phyloP scores from a whole-genome alignment of 1,139 yeast genomes.

The Lodderomyces theae region DNA sequence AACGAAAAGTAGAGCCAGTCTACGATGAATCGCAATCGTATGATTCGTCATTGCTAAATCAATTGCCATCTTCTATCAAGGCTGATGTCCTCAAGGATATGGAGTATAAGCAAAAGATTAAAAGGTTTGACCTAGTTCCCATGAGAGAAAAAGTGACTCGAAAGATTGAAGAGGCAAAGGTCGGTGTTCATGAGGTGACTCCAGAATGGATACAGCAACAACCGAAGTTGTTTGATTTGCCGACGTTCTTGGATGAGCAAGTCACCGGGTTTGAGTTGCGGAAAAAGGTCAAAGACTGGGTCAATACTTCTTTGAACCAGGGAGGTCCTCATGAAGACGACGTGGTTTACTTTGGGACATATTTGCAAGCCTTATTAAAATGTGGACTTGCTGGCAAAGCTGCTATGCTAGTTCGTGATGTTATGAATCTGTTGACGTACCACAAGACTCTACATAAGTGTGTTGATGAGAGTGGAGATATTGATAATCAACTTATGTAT shows the following conservation, averaged over 20 bases:
- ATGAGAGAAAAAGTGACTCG: constrained; percentile 30
- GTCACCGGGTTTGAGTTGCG: constrained; percentile 30
- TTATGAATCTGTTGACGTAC: constrained; percentile 17
- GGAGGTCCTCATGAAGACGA: constrained; percentile 64
- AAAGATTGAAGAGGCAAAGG: constrained; percentile 18
- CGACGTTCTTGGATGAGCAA: constrained; percentile 35
- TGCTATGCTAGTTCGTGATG: constrained; percentile 20
- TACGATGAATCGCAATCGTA: constrained; percentile 22
- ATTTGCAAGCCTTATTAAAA: constrained; percentile 21
- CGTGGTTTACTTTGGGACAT: constrained; percentile 34
- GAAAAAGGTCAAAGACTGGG: constrained; percentile 46
- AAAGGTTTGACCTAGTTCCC: constrained; percentile 27
- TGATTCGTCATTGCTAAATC: constrained; percentile 44
- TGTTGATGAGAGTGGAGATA: background rate
- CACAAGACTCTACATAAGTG: constrained; percentile 11
- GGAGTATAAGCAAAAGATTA: constrained; percentile 27
- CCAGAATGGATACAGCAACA: constrained; percentile 27
- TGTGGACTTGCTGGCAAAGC: constrained; percentile 22
- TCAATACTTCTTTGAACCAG: constrained; percentile 36
- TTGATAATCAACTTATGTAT: constrained; percentile 6
- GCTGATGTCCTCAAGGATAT: constrained; percentile 42
- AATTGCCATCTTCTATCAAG: constrained; percentile 45
- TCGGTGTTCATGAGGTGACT: constrained; percentile 21
- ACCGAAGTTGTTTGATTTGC: constrained; percentile 21
- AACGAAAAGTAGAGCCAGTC: constrained; percentile 11